Conservation (phyloP, 441 rosid species). For the Eugenia klotzschiana region DNA sequence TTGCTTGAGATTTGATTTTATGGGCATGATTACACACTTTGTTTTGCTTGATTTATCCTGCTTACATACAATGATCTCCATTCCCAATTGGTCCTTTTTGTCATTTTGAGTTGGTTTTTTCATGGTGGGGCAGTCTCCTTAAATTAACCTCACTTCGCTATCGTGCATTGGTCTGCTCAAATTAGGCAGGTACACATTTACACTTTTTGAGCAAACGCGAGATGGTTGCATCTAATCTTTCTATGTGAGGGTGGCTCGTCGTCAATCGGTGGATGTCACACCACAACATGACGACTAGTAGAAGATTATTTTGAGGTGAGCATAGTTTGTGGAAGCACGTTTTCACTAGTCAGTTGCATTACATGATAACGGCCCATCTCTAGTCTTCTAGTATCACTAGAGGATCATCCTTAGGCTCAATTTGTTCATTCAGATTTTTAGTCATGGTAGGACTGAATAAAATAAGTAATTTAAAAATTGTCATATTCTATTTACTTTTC, state of each 20-base stretch:
- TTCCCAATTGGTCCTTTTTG: background rate
- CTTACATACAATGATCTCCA: background rate
- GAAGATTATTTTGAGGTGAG: background rate
- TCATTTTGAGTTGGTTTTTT: background rate
- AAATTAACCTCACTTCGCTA: background rate
- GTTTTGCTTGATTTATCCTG: background rate
- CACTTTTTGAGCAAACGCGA: background rate
- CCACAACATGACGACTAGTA: background rate
- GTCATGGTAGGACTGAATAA: too few relatives aligned
- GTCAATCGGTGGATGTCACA: background rate
- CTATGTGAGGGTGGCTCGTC: background rate
- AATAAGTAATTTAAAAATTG: too few relatives aligned
- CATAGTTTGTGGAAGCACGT: background rate
- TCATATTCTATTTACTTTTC: too few relatives aligned
- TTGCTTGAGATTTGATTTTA: background rate
- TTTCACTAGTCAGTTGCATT: background rate
- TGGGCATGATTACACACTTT: background rate
- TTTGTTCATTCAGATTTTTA: too few relatives aligned
- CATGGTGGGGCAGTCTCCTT: background rate
- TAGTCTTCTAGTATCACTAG: too few relatives aligned
- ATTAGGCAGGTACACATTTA: background rate
- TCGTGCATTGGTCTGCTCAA: background rate
- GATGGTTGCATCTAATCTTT: background rate
- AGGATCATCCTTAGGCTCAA: too few relatives aligned
- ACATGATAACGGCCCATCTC: background rate